phyloP scores from a whole-genome alignment of 345 rosid genomes.

The Bruguiera gymnorhiza region DNA sequence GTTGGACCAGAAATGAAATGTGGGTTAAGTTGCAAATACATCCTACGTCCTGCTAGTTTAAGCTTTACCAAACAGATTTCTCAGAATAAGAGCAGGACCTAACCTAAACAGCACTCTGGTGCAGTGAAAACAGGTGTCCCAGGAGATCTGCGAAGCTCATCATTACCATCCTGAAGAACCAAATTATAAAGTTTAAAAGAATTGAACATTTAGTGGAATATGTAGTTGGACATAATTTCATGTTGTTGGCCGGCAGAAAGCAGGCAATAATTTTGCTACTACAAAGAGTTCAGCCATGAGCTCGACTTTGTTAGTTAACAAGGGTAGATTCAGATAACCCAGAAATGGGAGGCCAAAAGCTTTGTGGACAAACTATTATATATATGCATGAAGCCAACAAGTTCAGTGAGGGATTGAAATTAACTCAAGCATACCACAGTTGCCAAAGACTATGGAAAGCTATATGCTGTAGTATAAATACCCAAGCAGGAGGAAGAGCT shows the following conservation, averaged over 20 bases:
- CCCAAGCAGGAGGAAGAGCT: background rate
- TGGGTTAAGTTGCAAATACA: conserved; percentile 8
- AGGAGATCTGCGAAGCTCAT: conserved; percentile 95
- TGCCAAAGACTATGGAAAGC: no score
- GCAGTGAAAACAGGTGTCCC: conserved; percentile 99
- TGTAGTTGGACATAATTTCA: background rate
- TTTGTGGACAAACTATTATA: no score
- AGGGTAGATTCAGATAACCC: no score
- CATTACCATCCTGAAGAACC: conserved; percentile 73
- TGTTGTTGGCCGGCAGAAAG: background rate
- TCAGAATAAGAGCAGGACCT: conserved; percentile 15
- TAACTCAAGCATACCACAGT: no score
- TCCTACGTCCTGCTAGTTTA: background rate
- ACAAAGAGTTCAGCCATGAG: background rate
- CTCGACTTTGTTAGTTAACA: no score
- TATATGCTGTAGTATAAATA: no score
- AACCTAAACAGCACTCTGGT: conserved; percentile 96
- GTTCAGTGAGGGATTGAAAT: no score
- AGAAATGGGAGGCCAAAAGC: no score
- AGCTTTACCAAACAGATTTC: background rate
- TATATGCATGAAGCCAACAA: no score
- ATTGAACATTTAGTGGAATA: background rate
- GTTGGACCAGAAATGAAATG: conserved; percentile 25
- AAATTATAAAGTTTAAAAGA: conserved; percentile 5
- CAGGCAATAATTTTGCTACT: background rate